Base-by-base conservation (phyloP, 2,329 filamentous ascomycete species). In the Emydomyces testavorans region DNA sequence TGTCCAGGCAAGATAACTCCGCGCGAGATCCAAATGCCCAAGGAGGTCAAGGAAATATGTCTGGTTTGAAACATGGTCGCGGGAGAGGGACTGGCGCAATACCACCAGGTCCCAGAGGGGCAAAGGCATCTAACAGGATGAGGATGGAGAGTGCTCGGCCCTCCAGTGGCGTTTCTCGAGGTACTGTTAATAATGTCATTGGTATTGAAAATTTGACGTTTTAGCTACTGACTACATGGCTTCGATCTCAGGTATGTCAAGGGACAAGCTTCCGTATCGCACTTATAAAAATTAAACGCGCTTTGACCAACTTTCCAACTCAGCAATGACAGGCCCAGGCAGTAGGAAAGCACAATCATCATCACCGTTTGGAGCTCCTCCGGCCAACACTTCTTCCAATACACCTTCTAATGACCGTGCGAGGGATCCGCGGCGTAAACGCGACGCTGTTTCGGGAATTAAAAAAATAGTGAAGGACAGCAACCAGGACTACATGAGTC, bases 391-490 rank as follows among this genome's bases (percentile, higher is more conserved):
- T n/a, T n/a, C n/a, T n/a, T n/a, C 42, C 10, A 42, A 40, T 35
- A 18, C 18, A 35, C 40, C 35, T 11, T 44, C 38, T 32, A 46
- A 51, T 34, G 53, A 55, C n/a, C 52, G 43, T 8, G 26, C 46
- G 15, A 53, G 53, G 20, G 53, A 55, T 47, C 53, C 53, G 3
- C 50, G 51, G 4, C 50, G 51, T n/a, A 43, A 38, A 39, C 10
- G 31, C 10, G 18, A 20, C 13, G 5, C 18, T 11, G 16, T 37
- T 36, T 16, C 29, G 6, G 16, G 20, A 13, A 24, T 15, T 5
- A 13, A 26, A 20, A 4, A 15, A 37, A 18, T 36, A 15, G 34
- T 32, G 28, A 43, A 38, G 15, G 44, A 41, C 16, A 18, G 37
- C 15, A 49, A 26, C 13, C 21, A 45, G 16, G 50, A 53, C 29